Conservation (phyloP, 2,329 filamentous ascomycete genomes). For the Pezicula rhizophila region DNA sequence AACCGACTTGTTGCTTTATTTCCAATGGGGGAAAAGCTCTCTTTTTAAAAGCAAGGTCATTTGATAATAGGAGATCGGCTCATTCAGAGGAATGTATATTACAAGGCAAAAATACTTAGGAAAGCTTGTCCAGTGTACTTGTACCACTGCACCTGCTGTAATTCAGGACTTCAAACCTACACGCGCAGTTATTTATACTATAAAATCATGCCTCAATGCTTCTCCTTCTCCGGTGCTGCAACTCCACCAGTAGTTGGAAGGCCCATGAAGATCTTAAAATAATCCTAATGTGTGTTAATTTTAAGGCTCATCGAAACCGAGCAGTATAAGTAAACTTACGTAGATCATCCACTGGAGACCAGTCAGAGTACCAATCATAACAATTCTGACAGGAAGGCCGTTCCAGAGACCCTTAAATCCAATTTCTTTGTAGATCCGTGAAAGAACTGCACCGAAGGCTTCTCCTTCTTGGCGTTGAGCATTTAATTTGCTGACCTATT, state of each 20-base stretch:
- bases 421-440: conserved; percentile 79
- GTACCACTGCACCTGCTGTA: no score
- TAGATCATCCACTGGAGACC: conserved; percentile 94
- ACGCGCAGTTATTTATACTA: no score
- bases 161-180: no score
- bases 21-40: no score
- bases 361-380: conserved; percentile 64
- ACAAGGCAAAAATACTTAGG: no score
- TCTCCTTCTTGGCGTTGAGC: conserved; percentile 71
- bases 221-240: conserved; percentile 17
- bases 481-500: conserved; percentile 68
- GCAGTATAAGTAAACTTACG: conserved; percentile 35
- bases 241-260: conserved; percentile 73
- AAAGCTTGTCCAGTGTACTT: no score
- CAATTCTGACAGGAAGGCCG: conserved; percentile 75
- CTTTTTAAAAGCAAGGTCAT: no score
- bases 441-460: conserved; percentile 67
- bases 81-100: no score
- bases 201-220: conserved; percentile 3
- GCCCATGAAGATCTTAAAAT: conserved; percentile 87
- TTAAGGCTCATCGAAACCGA: conserved; percentile 19
- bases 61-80: no score
- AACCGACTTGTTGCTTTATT: no score
- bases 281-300: conserved; percentile 48
- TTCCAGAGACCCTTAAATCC: conserved; percentile 90